phyloP scores from a whole-genome alignment of 2,329 filamentous ascomycete species.

The Zasmidium cellare region DNA sequence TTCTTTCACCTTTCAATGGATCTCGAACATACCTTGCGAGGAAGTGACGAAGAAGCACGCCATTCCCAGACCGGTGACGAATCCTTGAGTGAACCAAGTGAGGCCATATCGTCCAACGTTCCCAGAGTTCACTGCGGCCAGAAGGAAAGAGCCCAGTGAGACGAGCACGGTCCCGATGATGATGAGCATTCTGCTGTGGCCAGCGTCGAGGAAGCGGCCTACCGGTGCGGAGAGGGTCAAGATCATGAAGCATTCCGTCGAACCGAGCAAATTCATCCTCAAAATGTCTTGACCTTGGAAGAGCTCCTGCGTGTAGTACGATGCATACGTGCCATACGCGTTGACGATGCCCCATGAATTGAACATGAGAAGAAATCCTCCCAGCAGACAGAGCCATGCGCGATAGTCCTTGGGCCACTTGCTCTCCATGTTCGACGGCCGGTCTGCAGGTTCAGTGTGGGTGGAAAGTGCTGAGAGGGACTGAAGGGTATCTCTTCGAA shows the following conservation, averaged over 20 bases:
- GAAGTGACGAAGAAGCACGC: conserved; percentile 54
- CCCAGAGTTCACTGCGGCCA: conserved; percentile 44
- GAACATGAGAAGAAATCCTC: conserved; percentile 53
- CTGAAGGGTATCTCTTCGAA: conserved; percentile 11
- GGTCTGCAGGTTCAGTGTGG: neutral
- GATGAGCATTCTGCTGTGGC: conserved; percentile 42
- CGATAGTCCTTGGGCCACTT: conserved; percentile 48
- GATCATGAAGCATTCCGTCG: conserved; percentile 49
- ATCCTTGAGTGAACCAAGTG: conserved; percentile 50
- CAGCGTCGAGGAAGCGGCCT: conserved; percentile 52
- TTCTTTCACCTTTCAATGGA: neutral
- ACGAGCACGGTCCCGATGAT: conserved; percentile 44
- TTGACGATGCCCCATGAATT: conserved; percentile 44
- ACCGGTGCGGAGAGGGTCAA: conserved; percentile 47
- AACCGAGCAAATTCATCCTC: conserved; percentile 49
- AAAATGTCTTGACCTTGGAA: conserved; percentile 42
- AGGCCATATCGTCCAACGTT: conserved; percentile 39
- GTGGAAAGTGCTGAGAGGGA: conserved; percentile 13
- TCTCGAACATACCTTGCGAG: conserved; percentile 45
- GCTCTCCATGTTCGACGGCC: conserved; percentile 28
- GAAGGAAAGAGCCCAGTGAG: conserved; percentile 46
- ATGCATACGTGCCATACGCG: conserved; percentile 52
- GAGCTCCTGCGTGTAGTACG: conserved; percentile 50
- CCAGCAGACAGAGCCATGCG: conserved; percentile 46
- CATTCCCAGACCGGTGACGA: conserved; percentile 51